Evolutionary conservation across 1,284 basidiomycete species (phyloP).

Genomic region (Anthracocystis walkeri): DNA sequence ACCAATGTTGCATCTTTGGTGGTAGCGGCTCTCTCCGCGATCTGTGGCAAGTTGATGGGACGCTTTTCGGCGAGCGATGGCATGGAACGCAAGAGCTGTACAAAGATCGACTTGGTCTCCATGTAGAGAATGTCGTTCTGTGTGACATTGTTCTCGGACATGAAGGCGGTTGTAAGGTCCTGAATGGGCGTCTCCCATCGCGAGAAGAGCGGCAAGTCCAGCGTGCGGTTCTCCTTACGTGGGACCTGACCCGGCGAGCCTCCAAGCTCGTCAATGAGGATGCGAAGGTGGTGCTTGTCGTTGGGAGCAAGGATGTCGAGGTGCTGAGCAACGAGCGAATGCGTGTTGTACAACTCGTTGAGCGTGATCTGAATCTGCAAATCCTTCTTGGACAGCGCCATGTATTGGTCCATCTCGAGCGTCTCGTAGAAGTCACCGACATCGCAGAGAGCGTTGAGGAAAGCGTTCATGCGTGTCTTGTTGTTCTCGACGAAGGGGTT

Average conservation of each 20-base stretch:
- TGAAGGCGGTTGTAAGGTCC: constrained; percentile 93
- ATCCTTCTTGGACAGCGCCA: constrained; percentile 99
- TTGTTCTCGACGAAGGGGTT: constrained; percentile 99
- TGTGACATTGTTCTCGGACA: constrained; percentile 90
- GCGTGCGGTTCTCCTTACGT: constrained; percentile 93
- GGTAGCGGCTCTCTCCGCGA: constrained; percentile 94
- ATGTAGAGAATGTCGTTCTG: constrained; percentile 99
- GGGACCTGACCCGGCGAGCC: constrained; percentile 91
- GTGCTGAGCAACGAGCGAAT: constrained; percentile 92
- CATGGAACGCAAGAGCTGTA: constrained; percentile 94
- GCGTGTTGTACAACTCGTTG: constrained; percentile 98
- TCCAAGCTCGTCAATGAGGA: constrained; percentile 94
- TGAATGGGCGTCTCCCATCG: constrained; percentile 99
- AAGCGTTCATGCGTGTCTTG: constrained; percentile 95
- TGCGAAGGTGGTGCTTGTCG: constrained; percentile 95
- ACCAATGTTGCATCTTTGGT: constrained; percentile 96
- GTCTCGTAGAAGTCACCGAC: constrained; percentile 99
- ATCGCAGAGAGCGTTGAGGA: constrained; percentile 95
- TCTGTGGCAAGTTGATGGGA: constrained; percentile 87
- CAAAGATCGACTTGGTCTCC: constrained; percentile 99
- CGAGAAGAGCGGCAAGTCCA: constrained; percentile 92
- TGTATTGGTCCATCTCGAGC: constrained; percentile 99
- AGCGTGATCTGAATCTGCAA: constrained; percentile 98
- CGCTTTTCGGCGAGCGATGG: constrained; percentile 81
- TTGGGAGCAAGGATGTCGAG: constrained; percentile 94